Conservation (phyloP, 495 filamentous ascomycete species). For the Cryomyces minteri region DNA sequence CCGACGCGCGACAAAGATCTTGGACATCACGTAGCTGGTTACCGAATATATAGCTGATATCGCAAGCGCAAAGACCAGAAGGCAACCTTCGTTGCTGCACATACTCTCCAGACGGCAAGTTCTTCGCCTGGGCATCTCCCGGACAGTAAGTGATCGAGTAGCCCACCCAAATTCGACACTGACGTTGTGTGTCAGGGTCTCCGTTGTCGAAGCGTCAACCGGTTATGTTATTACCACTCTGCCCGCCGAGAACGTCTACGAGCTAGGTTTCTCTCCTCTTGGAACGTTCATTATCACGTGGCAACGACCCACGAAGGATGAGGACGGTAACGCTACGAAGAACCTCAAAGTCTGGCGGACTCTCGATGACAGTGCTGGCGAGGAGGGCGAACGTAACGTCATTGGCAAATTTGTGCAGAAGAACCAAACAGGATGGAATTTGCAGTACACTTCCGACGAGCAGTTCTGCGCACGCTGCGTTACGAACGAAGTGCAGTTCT, state of each 20-base stretch:
- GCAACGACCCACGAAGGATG: conserved; percentile 86
- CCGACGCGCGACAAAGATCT: not conserved
- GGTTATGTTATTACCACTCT: conserved; percentile 63
- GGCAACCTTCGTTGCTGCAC: conserved; percentile 84
- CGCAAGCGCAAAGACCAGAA: conserved; percentile 44
- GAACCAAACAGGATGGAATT: conserved; percentile 85
- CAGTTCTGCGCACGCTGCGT: conserved; percentile 78
- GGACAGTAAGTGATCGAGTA: conserved; percentile 37
- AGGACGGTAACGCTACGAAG: conserved; percentile 78
- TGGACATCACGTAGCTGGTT: not conserved
- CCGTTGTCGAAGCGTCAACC: conserved; percentile 61
- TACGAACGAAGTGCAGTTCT: conserved; percentile 96
- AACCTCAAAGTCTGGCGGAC: conserved; percentile 94
- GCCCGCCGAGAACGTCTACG: conserved; percentile 65
- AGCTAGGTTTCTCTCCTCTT: conserved; percentile 80
- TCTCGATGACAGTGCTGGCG: conserved; percentile 31
- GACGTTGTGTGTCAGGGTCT: conserved; percentile 35
- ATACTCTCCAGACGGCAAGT: conserved; percentile 88
- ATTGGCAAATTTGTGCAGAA: conserved; percentile 88
- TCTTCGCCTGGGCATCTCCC: conserved; percentile 84
- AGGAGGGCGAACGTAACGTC: conserved; percentile 41
- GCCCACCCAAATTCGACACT: not conserved
- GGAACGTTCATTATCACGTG: conserved; percentile 91
- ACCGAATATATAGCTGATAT: conserved; percentile 6
- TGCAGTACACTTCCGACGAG: conserved; percentile 93